Conservation (phyloP, 2,329 filamentous ascomycete genomes). For the Botrytis porri region DNA sequence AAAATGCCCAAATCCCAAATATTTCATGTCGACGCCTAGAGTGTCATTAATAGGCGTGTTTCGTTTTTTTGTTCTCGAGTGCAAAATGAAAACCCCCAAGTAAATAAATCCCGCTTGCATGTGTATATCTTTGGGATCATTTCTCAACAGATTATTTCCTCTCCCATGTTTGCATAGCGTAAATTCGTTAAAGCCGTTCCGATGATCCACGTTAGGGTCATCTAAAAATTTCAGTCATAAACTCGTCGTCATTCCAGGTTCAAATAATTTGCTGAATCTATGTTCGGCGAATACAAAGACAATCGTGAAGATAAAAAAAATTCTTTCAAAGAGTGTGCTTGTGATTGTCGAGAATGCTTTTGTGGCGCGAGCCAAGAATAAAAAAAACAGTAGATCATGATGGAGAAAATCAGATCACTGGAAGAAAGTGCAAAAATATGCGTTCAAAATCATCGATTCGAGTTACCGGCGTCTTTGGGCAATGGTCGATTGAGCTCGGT, state of each 20-base stretch:
- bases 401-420: slow-evolving; percentile 20
- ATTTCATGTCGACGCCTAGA: slow-evolving; percentile 30
- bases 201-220: slow-evolving; percentile 24
- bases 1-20: slow-evolving; percentile 9
- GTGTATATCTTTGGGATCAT: slow-evolving; percentile 36
- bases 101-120: slow-evolving; percentile 26
- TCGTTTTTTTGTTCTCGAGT: slow-evolving; percentile 16
- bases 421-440: slow-evolving; percentile 34
- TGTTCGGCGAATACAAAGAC: slow-evolving; percentile 43
- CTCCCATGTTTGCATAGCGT: slow-evolving; percentile 28
- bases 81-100: slow-evolving; percentile 19
- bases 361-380: slow-evolving; percentile 28
- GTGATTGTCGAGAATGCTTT: slow-evolving; percentile 34
- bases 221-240: slow-evolving; percentile 40
- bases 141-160: slow-evolving; percentile 29
- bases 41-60: slow-evolving; percentile 36
- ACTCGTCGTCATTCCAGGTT: slow-evolving; percentile 42
- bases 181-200: slow-evolving; percentile 28
- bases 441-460: slow-evolving; percentile 1
- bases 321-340: slow-evolving; percentile 35
- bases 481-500: slow-evolving; percentile 47
- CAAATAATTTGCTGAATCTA: slow-evolving; percentile 40
- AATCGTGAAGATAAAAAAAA: slow-evolving; percentile 33
- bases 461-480: slow-evolving; percentile 39
- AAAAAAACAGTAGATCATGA: slow-evolving; percentile 23